These are phyloP conservation scores for Nothomitra cinnamomea DNA, from an alignment of 2,329 filamentous ascomycete species.

Conservation along the genomic window DNA sequence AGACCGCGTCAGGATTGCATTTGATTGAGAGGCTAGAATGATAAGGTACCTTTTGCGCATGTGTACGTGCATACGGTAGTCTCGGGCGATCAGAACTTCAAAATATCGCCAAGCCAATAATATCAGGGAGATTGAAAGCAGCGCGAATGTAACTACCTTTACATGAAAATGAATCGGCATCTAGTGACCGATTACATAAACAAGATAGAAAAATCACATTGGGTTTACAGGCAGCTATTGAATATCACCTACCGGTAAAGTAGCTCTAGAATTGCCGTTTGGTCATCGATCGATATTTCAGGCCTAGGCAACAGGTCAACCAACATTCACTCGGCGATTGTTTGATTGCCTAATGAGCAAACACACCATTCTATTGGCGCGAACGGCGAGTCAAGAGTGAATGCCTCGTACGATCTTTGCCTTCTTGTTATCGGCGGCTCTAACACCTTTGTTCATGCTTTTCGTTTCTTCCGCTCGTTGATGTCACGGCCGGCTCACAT, in stretches of 20 bases:
- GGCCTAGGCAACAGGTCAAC: conserved; percentile 34
- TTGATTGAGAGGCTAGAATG: conserved; percentile 70
- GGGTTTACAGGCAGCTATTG: not conserved
- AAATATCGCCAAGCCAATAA: too few relatives aligned
- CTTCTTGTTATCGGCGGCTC: not conserved
- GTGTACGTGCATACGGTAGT: too few relatives aligned
- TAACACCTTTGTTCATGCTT: not conserved
- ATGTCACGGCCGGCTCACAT: too few relatives aligned
- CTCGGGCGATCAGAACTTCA: too few relatives aligned
- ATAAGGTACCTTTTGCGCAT: too few relatives aligned
- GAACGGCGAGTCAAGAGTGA: conserved; percentile 50
- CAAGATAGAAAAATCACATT: not conserved
- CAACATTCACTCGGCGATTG: not conserved
- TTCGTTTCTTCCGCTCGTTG: too few relatives aligned
- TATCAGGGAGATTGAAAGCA: too few relatives aligned
- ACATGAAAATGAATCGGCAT: too few relatives aligned
- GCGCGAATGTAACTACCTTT: too few relatives aligned
- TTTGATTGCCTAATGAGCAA: not conserved
- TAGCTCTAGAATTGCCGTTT: conserved; percentile 48
- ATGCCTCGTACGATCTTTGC: conserved; percentile 38
- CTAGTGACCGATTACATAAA: not conserved
- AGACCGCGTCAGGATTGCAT: conserved; percentile 87
- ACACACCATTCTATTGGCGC: conserved; percentile 41
- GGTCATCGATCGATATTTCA: conserved; percentile 36
- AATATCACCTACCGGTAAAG: conserved; percentile 40